phyloP scores from a whole-genome alignment of 192 early-diverging fungal species.

The Helicostylum pulchrum region DNA sequence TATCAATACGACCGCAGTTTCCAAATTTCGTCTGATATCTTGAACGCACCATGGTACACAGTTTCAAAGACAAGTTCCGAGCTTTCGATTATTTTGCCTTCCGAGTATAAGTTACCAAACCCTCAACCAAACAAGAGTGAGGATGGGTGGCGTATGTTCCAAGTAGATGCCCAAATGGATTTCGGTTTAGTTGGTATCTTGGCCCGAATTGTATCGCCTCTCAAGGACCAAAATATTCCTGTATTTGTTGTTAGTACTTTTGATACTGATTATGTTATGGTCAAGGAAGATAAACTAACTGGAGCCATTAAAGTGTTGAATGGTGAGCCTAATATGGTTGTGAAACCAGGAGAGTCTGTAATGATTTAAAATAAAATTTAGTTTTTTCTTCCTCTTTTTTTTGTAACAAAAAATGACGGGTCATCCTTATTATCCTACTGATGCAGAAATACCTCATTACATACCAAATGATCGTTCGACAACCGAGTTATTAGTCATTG shows the following conservation, averaged over 20 bases:
- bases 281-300: conserved; percentile 46
- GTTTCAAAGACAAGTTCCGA: conserved; percentile 45
- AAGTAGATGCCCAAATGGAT: conserved; percentile 62
- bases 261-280: conserved; percentile 72
- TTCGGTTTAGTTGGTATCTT: conserved; percentile 68
- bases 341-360: conserved; percentile 4
- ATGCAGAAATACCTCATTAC: conserved; percentile 39
- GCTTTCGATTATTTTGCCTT: conserved; percentile 36
- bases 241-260: conserved; percentile 70
- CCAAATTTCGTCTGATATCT: conserved; percentile 2
- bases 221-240: conserved; percentile 54
- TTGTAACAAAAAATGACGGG: background rate
- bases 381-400: background rate
- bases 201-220: conserved; percentile 44
- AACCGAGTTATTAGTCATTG: conserved; percentile 22
- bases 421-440: conserved; percentile 47
- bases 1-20: conserved; percentile 19
- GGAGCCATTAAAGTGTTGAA: conserved; percentile 17
- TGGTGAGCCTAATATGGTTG: background rate
- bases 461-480: conserved; percentile 41
- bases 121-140: conserved; percentile 33
- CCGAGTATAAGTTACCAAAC: background rate
- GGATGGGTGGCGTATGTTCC: conserved; percentile 44
- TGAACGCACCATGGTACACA: conserved; percentile 40
- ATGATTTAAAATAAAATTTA: conserved; percentile 1